Conservation (phyloP, 2,329 filamentous ascomycete genomes). For the Colletotrichum spinosum region DNA sequence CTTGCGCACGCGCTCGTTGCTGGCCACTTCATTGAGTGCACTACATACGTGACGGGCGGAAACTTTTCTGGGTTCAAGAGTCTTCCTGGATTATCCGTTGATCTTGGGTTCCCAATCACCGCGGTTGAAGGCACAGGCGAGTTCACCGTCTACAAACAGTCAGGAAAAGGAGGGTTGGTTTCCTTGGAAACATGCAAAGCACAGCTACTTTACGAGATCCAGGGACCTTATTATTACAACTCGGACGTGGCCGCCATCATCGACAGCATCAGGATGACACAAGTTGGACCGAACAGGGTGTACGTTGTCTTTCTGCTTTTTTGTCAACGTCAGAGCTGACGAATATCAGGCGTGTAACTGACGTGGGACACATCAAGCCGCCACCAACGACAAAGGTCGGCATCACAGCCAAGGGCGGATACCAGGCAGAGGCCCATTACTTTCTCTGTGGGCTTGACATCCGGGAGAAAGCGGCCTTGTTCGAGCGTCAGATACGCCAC, state of each 20-base stretch:
- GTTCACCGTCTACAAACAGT: conserved; percentile 61
- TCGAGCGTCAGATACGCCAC: conserved; percentile 52
- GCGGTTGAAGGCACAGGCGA: conserved; percentile 58
- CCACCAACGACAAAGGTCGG: conserved; percentile 52
- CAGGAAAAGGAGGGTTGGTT: conserved; percentile 37
- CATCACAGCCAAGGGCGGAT: conserved; percentile 56
- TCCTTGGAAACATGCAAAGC: conserved; percentile 47
- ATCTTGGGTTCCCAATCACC: conserved; percentile 61
- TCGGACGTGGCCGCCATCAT: conserved; percentile 56
- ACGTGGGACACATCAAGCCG: conserved; percentile 40
- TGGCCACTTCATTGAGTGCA: conserved; percentile 63
- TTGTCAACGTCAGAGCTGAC: background rate
- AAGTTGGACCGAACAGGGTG: conserved; percentile 52
- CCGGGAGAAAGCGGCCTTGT: conserved; percentile 54
- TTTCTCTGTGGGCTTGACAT: conserved; percentile 57
- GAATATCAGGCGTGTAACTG: conserved; percentile 23
- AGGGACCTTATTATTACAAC: conserved; percentile 57
- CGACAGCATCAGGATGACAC: conserved; percentile 56
- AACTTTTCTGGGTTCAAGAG: conserved; percentile 64
- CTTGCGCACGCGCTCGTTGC: conserved; percentile 60
- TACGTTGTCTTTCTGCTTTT: background rate
- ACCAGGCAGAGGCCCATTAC: conserved; percentile 58
- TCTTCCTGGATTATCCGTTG: conserved; percentile 46
- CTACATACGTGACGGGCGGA: conserved; percentile 61
- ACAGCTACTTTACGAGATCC: conserved; percentile 59